Evolutionary conservation across 768 basidiomycete species (phyloP).

Genomic region (Inosperma sp.): DNA sequence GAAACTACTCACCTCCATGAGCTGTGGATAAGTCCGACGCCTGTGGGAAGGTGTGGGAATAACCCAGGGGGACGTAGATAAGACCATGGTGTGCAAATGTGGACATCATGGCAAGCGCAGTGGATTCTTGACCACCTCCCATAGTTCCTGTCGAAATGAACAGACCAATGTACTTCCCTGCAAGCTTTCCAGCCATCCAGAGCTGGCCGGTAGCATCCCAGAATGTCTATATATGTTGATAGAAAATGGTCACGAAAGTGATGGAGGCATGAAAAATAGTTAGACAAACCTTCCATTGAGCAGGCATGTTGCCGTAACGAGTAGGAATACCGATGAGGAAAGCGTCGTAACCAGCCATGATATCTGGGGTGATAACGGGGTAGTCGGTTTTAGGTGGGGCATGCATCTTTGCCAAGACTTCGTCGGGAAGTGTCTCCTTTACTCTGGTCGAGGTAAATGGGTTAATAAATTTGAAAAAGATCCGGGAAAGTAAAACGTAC

Average conservation of each 20-base stretch:
- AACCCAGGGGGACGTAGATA: constrained; percentile 37
- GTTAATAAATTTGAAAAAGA: background rate
- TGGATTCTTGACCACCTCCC: constrained; percentile 69
- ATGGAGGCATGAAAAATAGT: background rate
- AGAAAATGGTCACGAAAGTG: background rate
- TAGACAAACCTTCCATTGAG: constrained; percentile 63
- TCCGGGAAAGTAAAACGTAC: constrained; percentile 30
- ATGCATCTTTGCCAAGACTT: constrained; percentile 63
- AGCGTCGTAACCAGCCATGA: constrained; percentile 59
- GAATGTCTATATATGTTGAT: constrained; percentile 46
- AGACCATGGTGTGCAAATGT: constrained; percentile 63
- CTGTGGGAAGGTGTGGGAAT: constrained; percentile 25
- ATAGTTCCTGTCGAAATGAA: constrained; percentile 64
- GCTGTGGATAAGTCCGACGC: constrained; percentile 42
- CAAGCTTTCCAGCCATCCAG: constrained; percentile 52
- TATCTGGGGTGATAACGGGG: constrained; percentile 55
- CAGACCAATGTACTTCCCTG: constrained; percentile 64
- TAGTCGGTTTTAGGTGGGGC: constrained; percentile 70
- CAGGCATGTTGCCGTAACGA: constrained; percentile 77
- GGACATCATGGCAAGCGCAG: constrained; percentile 42
- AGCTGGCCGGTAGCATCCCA: constrained; percentile 72
- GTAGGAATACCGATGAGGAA: constrained; percentile 76
- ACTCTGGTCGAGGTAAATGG: constrained; percentile 43
- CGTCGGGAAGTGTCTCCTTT: constrained; percentile 69
- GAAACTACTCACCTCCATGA: constrained; percentile 49